Base-by-base conservation (phyloP, 1,139 yeast genomes). In the Protomyces lactucae-debilis region DNA sequence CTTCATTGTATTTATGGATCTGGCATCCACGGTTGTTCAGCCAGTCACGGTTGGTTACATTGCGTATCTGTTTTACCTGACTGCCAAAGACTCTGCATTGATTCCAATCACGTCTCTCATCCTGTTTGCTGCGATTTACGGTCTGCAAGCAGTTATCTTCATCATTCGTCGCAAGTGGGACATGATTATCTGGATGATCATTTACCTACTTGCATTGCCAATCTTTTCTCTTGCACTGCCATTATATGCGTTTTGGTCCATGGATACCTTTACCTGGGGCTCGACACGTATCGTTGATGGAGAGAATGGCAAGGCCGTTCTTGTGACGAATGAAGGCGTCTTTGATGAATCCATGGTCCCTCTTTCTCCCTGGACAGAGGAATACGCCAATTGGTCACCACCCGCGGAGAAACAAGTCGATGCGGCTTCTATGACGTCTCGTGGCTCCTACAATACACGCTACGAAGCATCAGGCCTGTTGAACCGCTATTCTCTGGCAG, bases 171-270 rank as follows among this genome's bases (percentile, higher is more conserved):
- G 78, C 63, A 72, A 74, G 65, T 77, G 80, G 80, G 80, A 77
- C 59, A 78, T 77, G 80, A 72, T 93, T 59, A 79, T 79, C 6
- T 77, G 80, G 80, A 77, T 77, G 80, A 61, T 77, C 43, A 71
- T 77, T 10, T 77, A 77, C 67, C 70, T 77, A 43, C 65, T 75
- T 3, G 79, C 80, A 4, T 70, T 77, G 60, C 80, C 80, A 1
- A 67, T 77, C 40, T 77, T 76, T 68, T 73, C 79, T 3, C 68
- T 77, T 8, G 73, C 75, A 4, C 68, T 77, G 35, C 80, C 80
- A 2, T 68, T 77, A 37, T 77, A 77, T 66, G 72, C 80, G 8
- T 77, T 77, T 72, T 77, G 80, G 80, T 70, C 75, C 68, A 77
- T 77, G 80, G 80, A 77, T 65, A 80, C 78, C 69, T 77, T 77